These are phyloP conservation scores for Suhomyces sp. DNA, from an alignment of 805 yeast species.

Conservation along the genomic window DNA sequence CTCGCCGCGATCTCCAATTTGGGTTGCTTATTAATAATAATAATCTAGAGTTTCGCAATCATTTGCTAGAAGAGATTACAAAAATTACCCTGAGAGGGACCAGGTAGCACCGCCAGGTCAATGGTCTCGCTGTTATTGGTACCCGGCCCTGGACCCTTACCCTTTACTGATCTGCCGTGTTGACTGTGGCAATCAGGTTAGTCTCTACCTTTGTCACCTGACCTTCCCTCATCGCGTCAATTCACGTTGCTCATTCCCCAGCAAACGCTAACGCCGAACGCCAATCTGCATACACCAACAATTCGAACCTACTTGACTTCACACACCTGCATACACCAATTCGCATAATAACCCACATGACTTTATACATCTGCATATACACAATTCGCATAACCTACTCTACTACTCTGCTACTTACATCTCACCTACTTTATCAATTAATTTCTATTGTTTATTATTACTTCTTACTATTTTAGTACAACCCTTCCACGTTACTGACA, in stretches of 20 bases:
- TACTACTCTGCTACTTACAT: no score
- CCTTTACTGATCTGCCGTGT: no score
- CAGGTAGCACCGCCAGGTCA: no score
- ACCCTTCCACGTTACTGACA: slow-evolving; percentile 45
- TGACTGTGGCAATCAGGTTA: background rate
- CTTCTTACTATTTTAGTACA: slow-evolving; percentile 26
- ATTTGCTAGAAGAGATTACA: background rate
- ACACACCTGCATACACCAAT: no score
- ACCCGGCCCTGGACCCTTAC: background rate
- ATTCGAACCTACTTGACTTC: no score
- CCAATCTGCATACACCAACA: no score
- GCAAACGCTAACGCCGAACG: background rate
- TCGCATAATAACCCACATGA: no score
- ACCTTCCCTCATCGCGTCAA: background rate
- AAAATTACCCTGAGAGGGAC: no score
- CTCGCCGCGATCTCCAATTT: background rate
- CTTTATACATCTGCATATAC: no score
- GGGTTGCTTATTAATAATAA: background rate
- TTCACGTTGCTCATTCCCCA: background rate
- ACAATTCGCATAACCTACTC: no score
- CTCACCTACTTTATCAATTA: no score
- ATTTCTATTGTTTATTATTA: background rate
- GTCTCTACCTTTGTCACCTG: background rate
- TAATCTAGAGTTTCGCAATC: background rate
- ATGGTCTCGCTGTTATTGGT: background rate